These are phyloP conservation scores for Gossypium lobatum DNA, from an alignment of 441 rosid genomes.

Conservation along the genomic window DNA sequence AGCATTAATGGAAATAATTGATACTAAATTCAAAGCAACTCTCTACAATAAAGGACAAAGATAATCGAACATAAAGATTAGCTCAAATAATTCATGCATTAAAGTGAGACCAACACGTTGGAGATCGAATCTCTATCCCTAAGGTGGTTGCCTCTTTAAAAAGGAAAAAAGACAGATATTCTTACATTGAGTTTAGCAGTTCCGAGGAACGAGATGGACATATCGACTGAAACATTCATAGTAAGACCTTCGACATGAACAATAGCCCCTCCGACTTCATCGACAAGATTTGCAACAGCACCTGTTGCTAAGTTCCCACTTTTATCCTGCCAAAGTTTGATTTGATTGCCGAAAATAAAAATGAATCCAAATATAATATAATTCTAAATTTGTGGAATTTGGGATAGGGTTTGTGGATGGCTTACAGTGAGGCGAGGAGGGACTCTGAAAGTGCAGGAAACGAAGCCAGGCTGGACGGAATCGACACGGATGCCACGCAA, in stretches of 20 bases:
- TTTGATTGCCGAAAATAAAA: background rate
- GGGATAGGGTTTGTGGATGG: background rate
- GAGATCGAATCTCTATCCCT: too few relatives aligned
- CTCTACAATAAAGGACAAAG: background rate
- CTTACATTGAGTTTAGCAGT: constrained; percentile 58
- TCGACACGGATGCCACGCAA: constrained; percentile 66
- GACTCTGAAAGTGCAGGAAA: constrained; percentile 70
- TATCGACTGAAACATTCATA: constrained; percentile 65
- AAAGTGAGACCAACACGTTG: too few relatives aligned
- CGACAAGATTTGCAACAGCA: constrained; percentile 66
- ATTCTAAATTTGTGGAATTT: background rate
- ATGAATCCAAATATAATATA: background rate
- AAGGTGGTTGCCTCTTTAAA: too few relatives aligned
- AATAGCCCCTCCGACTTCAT: constrained; percentile 68
- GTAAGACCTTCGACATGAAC: constrained; percentile 60
- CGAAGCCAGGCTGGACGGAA: constrained; percentile 58
- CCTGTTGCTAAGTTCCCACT: constrained; percentile 65
- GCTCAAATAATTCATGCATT: too few relatives aligned
- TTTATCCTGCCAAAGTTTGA: constrained; percentile 48
- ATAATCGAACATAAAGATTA: too few relatives aligned
- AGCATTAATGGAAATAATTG: too few relatives aligned
- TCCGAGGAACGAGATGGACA: constrained; percentile 70
- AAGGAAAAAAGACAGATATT: background rate
- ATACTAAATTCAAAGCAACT: background rate
- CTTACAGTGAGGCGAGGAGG: constrained; percentile 77